Evolutionary conservation across 1,284 basidiomycete genomes (phyloP), one percentile per base, ranked within the genome.

Genomic region (Leccinum pachyderme): DNA sequence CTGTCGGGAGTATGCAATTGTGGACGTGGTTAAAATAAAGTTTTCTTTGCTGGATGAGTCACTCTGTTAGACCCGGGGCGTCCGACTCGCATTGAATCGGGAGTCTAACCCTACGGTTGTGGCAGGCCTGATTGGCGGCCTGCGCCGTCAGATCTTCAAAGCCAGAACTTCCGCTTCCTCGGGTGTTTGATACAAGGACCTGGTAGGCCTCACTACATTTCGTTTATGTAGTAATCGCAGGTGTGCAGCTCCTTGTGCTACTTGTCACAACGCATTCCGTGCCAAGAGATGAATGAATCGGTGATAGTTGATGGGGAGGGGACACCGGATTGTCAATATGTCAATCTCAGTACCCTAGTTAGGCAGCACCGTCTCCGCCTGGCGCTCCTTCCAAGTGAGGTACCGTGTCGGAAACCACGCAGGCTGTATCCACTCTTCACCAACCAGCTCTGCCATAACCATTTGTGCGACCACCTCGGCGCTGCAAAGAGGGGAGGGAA

Each of bases 401-500:
- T 83, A 88, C 56, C 81, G 80, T 22, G 73, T 68, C 3, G 89
- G 89, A 39, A 90, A 72, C 85, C 87, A 90, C 11, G 72, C 69
- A 0, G 87, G 87, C 3, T 67, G 51, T 2, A 60, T 61, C 84
- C 86, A 91, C 8, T 63, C 56, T 32, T 73, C 52, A 13, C 54
- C 68, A 18, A 55, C 57, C 7, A 86, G 69, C 15, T 87, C 80
- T 0, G 83, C 79, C 0, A 69, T 49, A 47, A 91, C 77, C 84
- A 91, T 89, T 15, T 78, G 74, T 2, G 81, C 82, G 2, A 91
- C 73, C 4, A 76, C 81, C 62, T 88, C 81, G 13, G 86, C 89
- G 61, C 89, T 91, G 51, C 15, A 55, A 53, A 49, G 48, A 28
- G 29, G 13, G n/a, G 15, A 15, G 13, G 22, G 41, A 24, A 43